Evolutionary conservation across 192 early-diverging fungal species (phyloP).

Genomic region (Entophlyctis helioformis): DNA sequence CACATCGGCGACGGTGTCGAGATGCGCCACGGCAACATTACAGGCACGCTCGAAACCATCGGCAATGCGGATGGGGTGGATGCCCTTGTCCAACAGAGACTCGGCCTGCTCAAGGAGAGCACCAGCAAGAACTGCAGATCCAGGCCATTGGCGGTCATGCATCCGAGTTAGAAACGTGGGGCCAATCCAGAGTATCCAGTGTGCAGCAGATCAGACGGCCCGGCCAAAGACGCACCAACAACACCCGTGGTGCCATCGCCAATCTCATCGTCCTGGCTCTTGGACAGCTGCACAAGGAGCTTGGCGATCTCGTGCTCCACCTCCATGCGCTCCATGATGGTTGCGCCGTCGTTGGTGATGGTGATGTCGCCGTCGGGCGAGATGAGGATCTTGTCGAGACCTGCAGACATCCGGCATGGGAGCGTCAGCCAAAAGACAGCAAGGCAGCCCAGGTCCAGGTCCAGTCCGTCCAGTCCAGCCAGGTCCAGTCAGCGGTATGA

Average conservation of each 20-base stretch:
- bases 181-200: no score
- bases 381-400: slow-evolving; percentile 98
- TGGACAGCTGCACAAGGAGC: slow-evolving; percentile 91
- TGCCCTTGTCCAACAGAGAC: slow-evolving; percentile 83
- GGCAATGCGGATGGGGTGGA: slow-evolving; percentile 98
- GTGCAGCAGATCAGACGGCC: no score
- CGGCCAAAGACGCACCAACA: slow-evolving; percentile 56
- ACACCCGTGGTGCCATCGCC: slow-evolving; percentile 99
- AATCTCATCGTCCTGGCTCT: slow-evolving; percentile 99
- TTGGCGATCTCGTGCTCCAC: slow-evolving; percentile 99
- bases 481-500: no score
- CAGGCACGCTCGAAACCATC: slow-evolving; percentile 98
- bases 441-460: no score
- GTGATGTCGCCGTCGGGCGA: slow-evolving; percentile 99
- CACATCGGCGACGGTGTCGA: slow-evolving; percentile 85
- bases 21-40: slow-evolving; percentile 78
- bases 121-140: slow-evolving; percentile 83
- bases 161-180: no score
- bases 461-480: no score
- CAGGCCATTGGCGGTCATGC: no score
- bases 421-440: no score
- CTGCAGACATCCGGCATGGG: slow-evolving; percentile 16
- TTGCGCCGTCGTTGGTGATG: slow-evolving; percentile 98
- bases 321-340: slow-evolving; percentile 94
- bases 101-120: slow-evolving; percentile 96